Base-by-base conservation (phyloP, 2,329 filamentous ascomycete species). In the Cladosporium sp. region DNA sequence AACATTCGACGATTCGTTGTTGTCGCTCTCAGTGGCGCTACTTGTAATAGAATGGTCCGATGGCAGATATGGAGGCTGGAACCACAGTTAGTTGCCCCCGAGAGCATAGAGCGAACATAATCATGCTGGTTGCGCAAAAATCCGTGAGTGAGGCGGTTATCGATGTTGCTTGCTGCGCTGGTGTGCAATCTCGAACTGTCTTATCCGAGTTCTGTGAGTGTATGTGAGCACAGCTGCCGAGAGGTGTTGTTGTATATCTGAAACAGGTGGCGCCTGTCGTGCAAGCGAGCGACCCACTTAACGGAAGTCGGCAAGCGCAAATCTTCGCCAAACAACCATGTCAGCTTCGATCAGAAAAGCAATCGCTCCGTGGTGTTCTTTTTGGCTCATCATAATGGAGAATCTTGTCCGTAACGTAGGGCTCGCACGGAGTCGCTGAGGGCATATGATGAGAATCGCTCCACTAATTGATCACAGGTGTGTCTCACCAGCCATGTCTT, bases 271-370 rank as follows among this genome's bases (percentile, higher is more conserved):
- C 55, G 55, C 34, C 34, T 36, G 59, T 28, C 28, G 32, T 15
- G 28, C 59, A 62, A 62, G 59, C 59, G 47, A 54, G 44, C 59
- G 47, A 49, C 14, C 59, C 59, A 62, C 59, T 62, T 38, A 3
- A 14, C 59, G 59, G 59, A 41, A 62, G 18, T 28, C 59, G 47
- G 59, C 59, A 51, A 30, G 14, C 2, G 5, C 38, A 14, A 34
- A 41, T 41, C 24, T 59, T 41, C 14, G 18, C 55, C 55, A 11
- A 21, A 24, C 32, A 18, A 30, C 36, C 57, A 28, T 11, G 18
- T 30, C 8, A 41, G 8, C 34, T 34, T 24, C n/a, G 41, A 47
- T 21, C 41, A 24, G 49, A 52, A 28, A 52, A 52, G 28, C 28
- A 52, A 21, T 41, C 32, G 4, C 36, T 34, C 55, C 38, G 12